Evolutionary conservation across 2,329 filamentous ascomycete species (phyloP).

Genomic region (Neofusicoccum sp.): DNA sequence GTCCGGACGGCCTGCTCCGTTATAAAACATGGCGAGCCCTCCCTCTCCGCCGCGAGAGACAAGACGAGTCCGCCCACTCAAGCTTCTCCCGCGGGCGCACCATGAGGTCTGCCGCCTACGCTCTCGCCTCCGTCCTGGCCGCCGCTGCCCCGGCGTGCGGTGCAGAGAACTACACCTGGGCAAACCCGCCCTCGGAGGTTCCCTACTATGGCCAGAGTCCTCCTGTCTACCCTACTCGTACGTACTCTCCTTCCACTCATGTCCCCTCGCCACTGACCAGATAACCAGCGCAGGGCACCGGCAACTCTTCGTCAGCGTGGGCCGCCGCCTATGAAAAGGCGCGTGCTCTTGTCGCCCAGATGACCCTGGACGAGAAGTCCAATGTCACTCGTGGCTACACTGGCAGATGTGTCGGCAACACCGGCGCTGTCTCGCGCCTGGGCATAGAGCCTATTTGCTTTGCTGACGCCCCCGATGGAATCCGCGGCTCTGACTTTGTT

Average conservation of each 20-base stretch:
- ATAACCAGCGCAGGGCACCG: conserved; percentile 25
- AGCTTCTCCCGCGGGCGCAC: not conserved
- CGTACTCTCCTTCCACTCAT: conserved; percentile 2
- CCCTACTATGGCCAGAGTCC: conserved; percentile 30
- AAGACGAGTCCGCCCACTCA: not conserved
- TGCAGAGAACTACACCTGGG: conserved; percentile 16
- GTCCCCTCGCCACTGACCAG: conserved; percentile 10
- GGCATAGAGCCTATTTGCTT: conserved; percentile 40
- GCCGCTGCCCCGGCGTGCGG: conserved; percentile 14
- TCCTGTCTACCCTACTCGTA: conserved; percentile 32
- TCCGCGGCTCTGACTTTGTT: conserved; percentile 32
- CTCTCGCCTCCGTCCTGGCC: conserved; percentile 7
- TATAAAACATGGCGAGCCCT: not conserved
- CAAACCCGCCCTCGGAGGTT: conserved; percentile 25
- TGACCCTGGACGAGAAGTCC: conserved; percentile 45
- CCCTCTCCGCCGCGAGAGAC: not conserved
- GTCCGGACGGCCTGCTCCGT: not conserved
- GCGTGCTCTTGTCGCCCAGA: conserved; percentile 36
- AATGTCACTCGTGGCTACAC: conserved; percentile 38
- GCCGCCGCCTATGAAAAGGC: conserved; percentile 36
- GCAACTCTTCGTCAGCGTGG: conserved; percentile 24
- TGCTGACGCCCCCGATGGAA: conserved; percentile 37
- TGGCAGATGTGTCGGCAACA: conserved; percentile 36
- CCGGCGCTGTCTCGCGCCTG: conserved; percentile 36
- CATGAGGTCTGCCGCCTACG: conserved; percentile 12